Base-by-base conservation (phyloP, 225 moss, liverwort and hornwort genomes). In the Climacium dendroides region DNA sequence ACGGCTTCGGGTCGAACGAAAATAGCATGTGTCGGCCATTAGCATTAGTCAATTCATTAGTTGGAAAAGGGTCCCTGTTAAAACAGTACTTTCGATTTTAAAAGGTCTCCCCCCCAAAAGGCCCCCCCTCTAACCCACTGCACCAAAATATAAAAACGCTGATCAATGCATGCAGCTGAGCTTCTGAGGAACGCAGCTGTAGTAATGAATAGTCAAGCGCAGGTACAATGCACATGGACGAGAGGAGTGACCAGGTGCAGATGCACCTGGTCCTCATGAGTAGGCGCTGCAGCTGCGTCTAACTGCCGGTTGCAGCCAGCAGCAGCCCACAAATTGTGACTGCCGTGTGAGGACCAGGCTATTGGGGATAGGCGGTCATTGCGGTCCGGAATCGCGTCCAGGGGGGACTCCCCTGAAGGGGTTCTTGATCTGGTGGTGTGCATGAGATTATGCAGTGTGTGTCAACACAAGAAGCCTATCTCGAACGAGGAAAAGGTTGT, bases 361-460 rank as follows among this genome's bases (percentile, higher is more conserved):
- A 19, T 17, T 14, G 7, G 15, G 8, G 8, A 14, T 70, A 70
- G 28, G 54, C 24, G 35, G 52, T 35, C 76, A 35, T 69, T 0
- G 47, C 15, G 41, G 66, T 35, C 83, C 70, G 34, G 63, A 83
- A 83, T 90, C 11, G 23, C 86, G 86, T 90, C 90, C 83, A 90
- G 63, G 88, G 85, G 88, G 88, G 86, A 39, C 29, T 11, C 90
- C 55, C 88, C 76, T 45, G 47, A 45, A 45, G 6, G 45, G 57
- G 15, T 9, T 11, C 26, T 32, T 50, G 15, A 35, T 24, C 54
- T n/a, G 14, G 3, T 18, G 24, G 16, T 60, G 52, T 55, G 78
- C 78, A 78, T 57, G 78, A 10, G 78, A 78, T 37, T 17, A 26
- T 76, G 9, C 54, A 76, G 53, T 4, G 15, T 45, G 45, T 13